A percentile compares a stretch with the other conserved stretches of the same genome.
Evolutionary conservation across 768 basidiomycete species (phyloP).

Genomic region (Peribolospora baueri): DNA sequence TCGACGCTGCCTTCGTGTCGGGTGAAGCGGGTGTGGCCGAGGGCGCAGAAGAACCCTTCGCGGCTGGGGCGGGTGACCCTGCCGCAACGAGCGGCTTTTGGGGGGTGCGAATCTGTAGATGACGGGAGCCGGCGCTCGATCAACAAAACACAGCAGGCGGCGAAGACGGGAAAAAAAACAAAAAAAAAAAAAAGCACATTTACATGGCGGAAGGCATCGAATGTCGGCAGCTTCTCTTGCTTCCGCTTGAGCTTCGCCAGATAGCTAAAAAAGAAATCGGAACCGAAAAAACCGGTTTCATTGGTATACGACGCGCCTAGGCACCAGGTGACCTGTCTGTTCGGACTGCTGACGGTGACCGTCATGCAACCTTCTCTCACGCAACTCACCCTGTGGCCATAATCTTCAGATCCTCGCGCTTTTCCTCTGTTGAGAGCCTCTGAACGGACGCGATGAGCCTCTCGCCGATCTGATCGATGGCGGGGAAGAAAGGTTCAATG

Average conservation of each 20-base stretch:
- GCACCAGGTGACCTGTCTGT: background rate
- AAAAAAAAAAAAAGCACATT: background rate
- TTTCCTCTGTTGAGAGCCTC: conserved; percentile 39
- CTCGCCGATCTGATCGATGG: conserved; percentile 40
- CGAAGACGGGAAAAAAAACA: too few species aligned
- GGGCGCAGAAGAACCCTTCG: too few species aligned
- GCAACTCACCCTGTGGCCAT: conserved; percentile 14
- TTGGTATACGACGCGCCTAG: background rate
- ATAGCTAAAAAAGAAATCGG: background rate
- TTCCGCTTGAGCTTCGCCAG: too few species aligned
- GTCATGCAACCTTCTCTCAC: background rate
- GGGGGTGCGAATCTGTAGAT: too few species aligned
- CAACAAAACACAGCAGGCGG: too few species aligned
- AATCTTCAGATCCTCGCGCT: conserved; percentile 26
- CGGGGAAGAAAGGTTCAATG: conserved; percentile 66
- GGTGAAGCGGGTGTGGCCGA: too few species aligned
- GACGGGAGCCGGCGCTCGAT: too few species aligned
- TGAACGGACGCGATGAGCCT: conserved; percentile 17
- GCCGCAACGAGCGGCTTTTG: too few species aligned
- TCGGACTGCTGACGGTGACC: background rate
- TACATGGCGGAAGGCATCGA: background rate
- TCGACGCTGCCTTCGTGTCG: too few species aligned
- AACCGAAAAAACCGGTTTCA: background rate
- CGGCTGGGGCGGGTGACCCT: too few species aligned
- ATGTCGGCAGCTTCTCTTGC: background rate